Conservation (phyloP, 805 yeast genomes). For the Metschnikowia rubicola region DNA sequence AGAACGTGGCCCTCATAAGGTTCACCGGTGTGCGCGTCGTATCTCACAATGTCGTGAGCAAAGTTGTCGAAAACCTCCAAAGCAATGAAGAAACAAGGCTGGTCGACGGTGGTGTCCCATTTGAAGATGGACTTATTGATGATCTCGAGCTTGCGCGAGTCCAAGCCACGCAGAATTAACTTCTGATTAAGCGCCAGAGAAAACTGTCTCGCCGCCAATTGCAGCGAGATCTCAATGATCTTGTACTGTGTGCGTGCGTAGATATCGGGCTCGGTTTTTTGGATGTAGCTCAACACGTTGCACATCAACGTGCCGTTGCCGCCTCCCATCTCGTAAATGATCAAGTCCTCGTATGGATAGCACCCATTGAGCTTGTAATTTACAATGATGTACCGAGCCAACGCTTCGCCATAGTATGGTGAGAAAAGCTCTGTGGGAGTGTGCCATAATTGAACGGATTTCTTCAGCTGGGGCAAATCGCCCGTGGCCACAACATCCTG, state of each 20-base stretch:
- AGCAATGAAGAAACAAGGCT: slow-evolving; percentile 75
- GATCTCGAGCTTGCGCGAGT: slow-evolving; percentile 54
- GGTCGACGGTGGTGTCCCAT: slow-evolving; percentile 58
- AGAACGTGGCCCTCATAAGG: slow-evolving; percentile 79
- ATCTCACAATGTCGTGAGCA: slow-evolving; percentile 76
- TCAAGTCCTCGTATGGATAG: slow-evolving; percentile 67
- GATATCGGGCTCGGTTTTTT: slow-evolving; percentile 65
- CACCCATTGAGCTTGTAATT: slow-evolving; percentile 62
- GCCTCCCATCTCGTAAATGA: slow-evolving; percentile 85
- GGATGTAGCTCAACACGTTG: slow-evolving; percentile 64
- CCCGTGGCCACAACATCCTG: slow-evolving; percentile 18
- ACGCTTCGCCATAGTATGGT: slow-evolving; percentile 81
- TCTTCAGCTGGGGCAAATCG: slow-evolving; percentile 17
- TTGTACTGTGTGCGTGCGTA: slow-evolving; percentile 64
- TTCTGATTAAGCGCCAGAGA: slow-evolving; percentile 33
- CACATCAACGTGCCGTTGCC: slow-evolving; percentile 87
- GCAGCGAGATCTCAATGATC: slow-evolving; percentile 67
- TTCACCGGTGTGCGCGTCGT: slow-evolving; percentile 60
- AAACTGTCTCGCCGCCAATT: slow-evolving; percentile 57
- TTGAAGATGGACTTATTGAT: slow-evolving; percentile 74
- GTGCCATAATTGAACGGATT: slow-evolving; percentile 75
- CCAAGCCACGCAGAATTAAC: slow-evolving; percentile 41
- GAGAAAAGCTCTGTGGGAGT: slow-evolving; percentile 85
- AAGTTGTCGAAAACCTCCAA: slow-evolving; percentile 82
- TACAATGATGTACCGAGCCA: slow-evolving; percentile 74